phyloP scores from a whole-genome alignment of 495 filamentous ascomycete genomes.

The Podospora fimiseda region DNA sequence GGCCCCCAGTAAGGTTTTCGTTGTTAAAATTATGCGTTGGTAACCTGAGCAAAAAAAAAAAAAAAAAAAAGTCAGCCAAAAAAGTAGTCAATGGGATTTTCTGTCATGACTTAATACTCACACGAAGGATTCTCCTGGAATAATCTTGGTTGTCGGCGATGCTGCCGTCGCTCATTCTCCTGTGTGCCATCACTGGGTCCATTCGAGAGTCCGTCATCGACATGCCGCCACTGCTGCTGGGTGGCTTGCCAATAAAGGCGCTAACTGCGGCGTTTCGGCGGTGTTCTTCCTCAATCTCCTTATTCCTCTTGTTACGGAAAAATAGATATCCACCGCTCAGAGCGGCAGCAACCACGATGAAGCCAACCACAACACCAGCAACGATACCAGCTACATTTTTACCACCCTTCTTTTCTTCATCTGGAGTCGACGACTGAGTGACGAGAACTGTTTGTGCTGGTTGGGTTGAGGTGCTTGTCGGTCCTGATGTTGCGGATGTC shows the following conservation, averaged over 20 bases:
- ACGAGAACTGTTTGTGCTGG: not conserved
- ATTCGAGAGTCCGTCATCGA: constrained; percentile 77
- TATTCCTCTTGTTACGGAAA: constrained; percentile 65
- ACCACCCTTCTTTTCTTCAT: constrained; percentile 37
- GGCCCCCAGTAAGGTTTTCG: not conserved
- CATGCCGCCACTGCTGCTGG: constrained; percentile 47
- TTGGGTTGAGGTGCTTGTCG: not conserved
- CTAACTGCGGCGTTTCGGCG: constrained; percentile 64
- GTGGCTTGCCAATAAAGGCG: constrained; percentile 58
- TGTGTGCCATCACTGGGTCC: constrained; percentile 79
- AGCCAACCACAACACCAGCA: constrained; percentile 79
- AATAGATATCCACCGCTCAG: constrained; percentile 67
- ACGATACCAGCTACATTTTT: constrained; percentile 63
- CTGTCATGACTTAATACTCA: constrained; percentile 32
- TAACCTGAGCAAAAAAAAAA: constrained; percentile 35
- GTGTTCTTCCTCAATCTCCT: constrained; percentile 73
- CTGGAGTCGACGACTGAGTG: not conserved
- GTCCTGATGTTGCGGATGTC: not conserved
- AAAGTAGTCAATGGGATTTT: no score
- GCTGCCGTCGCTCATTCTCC: constrained; percentile 90
- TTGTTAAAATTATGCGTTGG: constrained; percentile 44
- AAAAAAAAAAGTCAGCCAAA: not conserved
- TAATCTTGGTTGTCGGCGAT: constrained; percentile 98
- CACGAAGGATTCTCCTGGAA: constrained; percentile 90
- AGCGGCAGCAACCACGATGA: constrained; percentile 61